Base-by-base conservation (phyloP, 202 grass and related monocot genomes). In the Schoenoplectus triqueter region DNA sequence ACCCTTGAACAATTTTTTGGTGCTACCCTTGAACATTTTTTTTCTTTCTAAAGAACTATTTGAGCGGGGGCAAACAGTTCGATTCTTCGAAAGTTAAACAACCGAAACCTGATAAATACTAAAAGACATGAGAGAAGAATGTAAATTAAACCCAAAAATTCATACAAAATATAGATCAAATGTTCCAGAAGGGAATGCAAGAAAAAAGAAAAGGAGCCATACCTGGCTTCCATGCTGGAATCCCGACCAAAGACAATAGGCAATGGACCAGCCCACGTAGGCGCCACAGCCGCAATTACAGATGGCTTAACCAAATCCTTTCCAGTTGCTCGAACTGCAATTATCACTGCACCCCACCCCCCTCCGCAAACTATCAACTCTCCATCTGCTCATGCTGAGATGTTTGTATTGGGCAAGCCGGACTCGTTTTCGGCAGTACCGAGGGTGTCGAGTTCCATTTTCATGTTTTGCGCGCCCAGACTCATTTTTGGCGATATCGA, bases 261-360 rank as follows among this genome's bases (percentile, higher is more conserved):
- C 62, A 99, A 92, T 15, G 93, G 93, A 63, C 96, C 96, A 63
- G 93, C 90, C 96, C 96, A 99, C 18, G 96, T 99, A 87, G 96
- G 93, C 88, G 93, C 90, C 87, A 99, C 93, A 84, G 96, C 86
- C 41, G 96, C 91, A 80, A 99, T 69, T 3, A 85, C 88, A 59
- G 85, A 89, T 56, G 91, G 93, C 66, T 78, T 94, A 44, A 99
- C 87, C 84, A 95, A 90, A 87, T 87, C 88, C 85, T 92, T 99
- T 64, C 86, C 91, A 87, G 90, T 90, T 0, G 96, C 96, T 82
- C 88, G 89, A 63, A 94, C 73, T 71, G 91, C 93, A 84, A 99
- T 96, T 7, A 90, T 96, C 68, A 93, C 93, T 64, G 93, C 96
- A 94, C 96, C 93, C 14, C n/a, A n/a, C n/a, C 96, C 96, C 79